Evolutionary conservation across 2,329 filamentous ascomycete species (phyloP).

Genomic region (Drechslera avenae): DNA sequence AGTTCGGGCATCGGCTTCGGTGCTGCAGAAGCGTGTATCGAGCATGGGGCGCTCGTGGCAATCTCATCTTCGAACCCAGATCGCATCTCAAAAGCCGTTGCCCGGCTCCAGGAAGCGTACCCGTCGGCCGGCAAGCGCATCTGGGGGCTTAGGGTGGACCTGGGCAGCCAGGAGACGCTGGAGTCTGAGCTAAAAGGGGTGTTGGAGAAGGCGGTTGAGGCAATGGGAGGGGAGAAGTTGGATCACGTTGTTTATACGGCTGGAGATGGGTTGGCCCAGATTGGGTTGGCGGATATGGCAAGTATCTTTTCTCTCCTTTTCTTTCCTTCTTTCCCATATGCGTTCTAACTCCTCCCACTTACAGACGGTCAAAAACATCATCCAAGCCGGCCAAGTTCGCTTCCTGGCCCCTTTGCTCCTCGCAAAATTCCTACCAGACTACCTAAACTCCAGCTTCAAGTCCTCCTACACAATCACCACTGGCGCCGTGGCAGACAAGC

Average conservation of each 20-base stretch:
- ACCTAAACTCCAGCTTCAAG: constrained; percentile 50
- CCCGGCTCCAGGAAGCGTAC: constrained; percentile 52
- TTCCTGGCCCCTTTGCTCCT: constrained; percentile 59
- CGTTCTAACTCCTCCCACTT: too few species aligned
- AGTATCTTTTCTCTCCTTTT: background rate
- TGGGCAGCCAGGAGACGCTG: constrained; percentile 54
- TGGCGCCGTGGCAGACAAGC: constrained; percentile 58
- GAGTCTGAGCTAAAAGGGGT: constrained; percentile 56
- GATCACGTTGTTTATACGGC: constrained; percentile 66
- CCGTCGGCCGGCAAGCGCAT: constrained; percentile 50
- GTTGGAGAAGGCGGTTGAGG: constrained; percentile 47
- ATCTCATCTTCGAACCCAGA: constrained; percentile 63
- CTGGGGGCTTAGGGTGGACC: constrained; percentile 55
- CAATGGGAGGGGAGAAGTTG: constrained; percentile 43
- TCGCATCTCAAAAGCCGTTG: constrained; percentile 56
- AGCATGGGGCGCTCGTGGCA: constrained; percentile 61
- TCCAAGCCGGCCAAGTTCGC: constrained; percentile 55
- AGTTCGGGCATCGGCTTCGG: constrained; percentile 67
- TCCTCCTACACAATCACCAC: constrained; percentile 64
- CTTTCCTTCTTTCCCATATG: too few species aligned
- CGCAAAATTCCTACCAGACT: constrained; percentile 56
- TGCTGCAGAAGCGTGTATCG: constrained; percentile 63
- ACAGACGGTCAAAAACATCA: constrained; percentile 47
- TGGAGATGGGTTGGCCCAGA: constrained; percentile 53
- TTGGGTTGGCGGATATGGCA: constrained; percentile 49